A percentile compares a stretch with the other conserved stretches of the same genome.
phyloP scores from a whole-genome alignment of 2,329 filamentous ascomycete genomes.

The Setomelanomma holmii region DNA sequence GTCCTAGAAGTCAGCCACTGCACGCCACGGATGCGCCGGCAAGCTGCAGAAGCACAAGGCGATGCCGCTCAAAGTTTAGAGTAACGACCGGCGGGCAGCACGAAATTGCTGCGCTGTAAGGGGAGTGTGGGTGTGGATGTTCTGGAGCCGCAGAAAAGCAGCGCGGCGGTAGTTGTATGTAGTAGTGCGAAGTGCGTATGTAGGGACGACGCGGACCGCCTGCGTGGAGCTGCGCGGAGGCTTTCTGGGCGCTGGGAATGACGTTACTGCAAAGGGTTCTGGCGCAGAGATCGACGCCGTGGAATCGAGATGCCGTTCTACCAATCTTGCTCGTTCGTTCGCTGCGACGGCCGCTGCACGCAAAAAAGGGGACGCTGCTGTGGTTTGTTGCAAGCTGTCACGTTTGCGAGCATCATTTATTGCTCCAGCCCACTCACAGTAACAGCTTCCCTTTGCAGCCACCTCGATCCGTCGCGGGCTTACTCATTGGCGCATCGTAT shows the following conservation, averaged over 20 bases:
- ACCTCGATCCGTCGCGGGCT: conserved; percentile 19
- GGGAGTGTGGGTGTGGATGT: not conserved
- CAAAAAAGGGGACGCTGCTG: not conserved
- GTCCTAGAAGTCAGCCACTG: conserved; percentile 32
- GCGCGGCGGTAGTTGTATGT: conserved; percentile 10
- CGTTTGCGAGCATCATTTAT: not conserved
- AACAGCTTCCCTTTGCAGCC: conserved; percentile 21
- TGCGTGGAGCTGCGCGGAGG: conserved; percentile 8
- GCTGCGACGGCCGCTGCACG: not conserved
- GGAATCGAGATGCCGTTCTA: not conserved
- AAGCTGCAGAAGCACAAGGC: conserved; percentile 12
- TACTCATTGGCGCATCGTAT: conserved; percentile 27
- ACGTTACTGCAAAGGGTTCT: conserved; percentile 5
- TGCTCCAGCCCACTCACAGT: not conserved
- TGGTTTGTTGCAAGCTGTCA: not conserved
- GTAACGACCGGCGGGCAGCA: conserved; percentile 34
- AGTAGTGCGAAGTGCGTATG: conserved; percentile 11
- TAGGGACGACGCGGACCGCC: not conserved
- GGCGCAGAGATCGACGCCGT: not conserved
- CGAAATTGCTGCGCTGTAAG: conserved; percentile 10
- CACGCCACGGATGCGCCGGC: conserved; percentile 41
- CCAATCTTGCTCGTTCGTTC: not conserved
- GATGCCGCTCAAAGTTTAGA: conserved; percentile 3
- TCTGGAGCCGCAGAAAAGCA: not conserved
- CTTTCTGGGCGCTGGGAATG: conserved; percentile 16